phyloP scores from a whole-genome alignment of 2,329 filamentous ascomycete species.

The Aspergillus awamori region DNA sequence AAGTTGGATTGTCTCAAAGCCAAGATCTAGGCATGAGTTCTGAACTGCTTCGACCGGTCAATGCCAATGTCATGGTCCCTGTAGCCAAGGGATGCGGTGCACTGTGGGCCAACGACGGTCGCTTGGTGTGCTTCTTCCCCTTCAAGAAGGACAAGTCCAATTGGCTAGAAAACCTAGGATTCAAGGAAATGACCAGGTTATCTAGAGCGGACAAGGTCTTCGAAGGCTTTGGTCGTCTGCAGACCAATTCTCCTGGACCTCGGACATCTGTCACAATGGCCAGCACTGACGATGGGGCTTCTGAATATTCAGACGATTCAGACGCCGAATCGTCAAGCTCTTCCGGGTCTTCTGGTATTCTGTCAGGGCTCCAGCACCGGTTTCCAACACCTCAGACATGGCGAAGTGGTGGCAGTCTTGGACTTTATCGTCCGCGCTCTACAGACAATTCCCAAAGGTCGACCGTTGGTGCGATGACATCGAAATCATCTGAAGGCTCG shows the following conservation, averaged over 20 bases:
- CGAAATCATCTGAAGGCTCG: slow-evolving; percentile 46
- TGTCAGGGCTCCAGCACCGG: slow-evolving; percentile 50
- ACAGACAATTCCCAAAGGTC: slow-evolving; percentile 53
- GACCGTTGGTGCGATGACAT: slow-evolving; percentile 61
- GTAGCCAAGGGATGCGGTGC: slow-evolving; percentile 62
- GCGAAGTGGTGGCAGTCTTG: slow-evolving; percentile 52
- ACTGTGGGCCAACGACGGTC: slow-evolving; percentile 60
- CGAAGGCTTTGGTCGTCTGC: slow-evolving; percentile 65
- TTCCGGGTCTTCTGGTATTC: slow-evolving; percentile 48
- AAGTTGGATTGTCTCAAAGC: slow-evolving; percentile 51
- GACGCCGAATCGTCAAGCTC: slow-evolving; percentile 65
- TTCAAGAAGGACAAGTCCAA: slow-evolving; percentile 55
- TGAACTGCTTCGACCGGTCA: slow-evolving; percentile 56
- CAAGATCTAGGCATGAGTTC: slow-evolving; percentile 53
- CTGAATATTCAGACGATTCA: slow-evolving; percentile 52
- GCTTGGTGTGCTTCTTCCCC: slow-evolving; percentile 61
- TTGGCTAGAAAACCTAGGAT: slow-evolving; percentile 52
- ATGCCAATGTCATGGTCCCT: slow-evolving; percentile 67
- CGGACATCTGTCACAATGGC: slow-evolving; percentile 46
- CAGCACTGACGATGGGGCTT: slow-evolving; percentile 47
- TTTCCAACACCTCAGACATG: slow-evolving; percentile 56
- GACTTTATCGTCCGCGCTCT: slow-evolving; percentile 59
- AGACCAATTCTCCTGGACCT: slow-evolving; percentile 54
- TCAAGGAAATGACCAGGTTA: slow-evolving; percentile 52
- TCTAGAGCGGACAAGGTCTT: slow-evolving; percentile 58